Evolutionary conservation across 331 rosid species (phyloP).

Genomic region (Quercus lobata): DNA sequence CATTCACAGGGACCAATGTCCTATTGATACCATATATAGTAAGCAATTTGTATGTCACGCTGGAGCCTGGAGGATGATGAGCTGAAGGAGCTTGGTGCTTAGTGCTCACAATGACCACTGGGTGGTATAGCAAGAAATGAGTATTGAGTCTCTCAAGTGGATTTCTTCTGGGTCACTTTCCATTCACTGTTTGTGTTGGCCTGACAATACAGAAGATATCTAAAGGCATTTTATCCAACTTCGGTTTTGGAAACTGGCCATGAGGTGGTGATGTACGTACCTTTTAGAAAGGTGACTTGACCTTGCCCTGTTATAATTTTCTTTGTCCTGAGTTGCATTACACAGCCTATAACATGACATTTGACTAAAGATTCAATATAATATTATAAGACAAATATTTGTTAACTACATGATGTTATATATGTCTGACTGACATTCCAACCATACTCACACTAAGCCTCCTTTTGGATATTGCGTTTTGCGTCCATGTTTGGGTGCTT

Average conservation of each 20-base stretch:
- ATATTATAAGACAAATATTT: neutral
- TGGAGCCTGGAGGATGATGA: conserved; percentile 69
- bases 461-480: too few relatives aligned
- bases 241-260: conserved; percentile 92
- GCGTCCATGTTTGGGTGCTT: too few relatives aligned
- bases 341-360: neutral
- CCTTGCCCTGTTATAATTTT: neutral
- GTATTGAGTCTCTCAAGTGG: conserved; percentile 63
- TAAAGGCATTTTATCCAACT: conserved; percentile 84
- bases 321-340: neutral
- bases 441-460: neutral
- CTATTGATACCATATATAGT: neutral
- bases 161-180: conserved; percentile 88
- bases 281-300: conserved; percentile 59
- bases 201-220: conserved; percentile 66
- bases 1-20: neutral
- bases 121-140: conserved; percentile 70
- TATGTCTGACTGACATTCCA: neutral
- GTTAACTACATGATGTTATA: neutral
- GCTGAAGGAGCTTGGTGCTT: conserved; percentile 65
- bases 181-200: conserved; percentile 91
- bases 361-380: neutral
- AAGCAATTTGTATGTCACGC: conserved; percentile 52
- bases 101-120: conserved; percentile 50
- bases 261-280: conserved; percentile 72